A percentile compares a stretch with the other conserved stretches of the same genome.
Conservation (phyloP, 306 rosid species). For the Cicer judaicum region DNA sequence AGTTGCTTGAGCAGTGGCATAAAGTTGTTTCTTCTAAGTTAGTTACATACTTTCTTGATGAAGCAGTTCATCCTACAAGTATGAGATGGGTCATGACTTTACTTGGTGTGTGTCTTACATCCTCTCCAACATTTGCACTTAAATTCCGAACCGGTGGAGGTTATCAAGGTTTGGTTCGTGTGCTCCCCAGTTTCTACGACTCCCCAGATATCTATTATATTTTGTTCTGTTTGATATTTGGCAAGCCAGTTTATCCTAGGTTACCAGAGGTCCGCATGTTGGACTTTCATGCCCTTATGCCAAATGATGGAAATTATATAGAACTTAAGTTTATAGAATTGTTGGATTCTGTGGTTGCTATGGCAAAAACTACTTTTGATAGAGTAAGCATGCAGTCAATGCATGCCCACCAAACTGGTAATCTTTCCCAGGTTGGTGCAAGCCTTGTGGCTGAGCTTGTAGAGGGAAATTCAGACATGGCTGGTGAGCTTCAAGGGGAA, state of each 20-base stretch:
- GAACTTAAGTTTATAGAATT: constrained; percentile 83
- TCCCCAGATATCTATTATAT: constrained; percentile 98
- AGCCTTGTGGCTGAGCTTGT: constrained; percentile 99
- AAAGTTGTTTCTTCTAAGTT: constrained; percentile 94
- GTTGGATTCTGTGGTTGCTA: constrained; percentile 90
- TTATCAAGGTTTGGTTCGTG: constrained; percentile 89
- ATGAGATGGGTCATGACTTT: constrained; percentile 99
- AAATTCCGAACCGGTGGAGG: constrained; percentile 99
- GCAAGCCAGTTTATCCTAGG: constrained; percentile 97
- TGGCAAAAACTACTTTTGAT: constrained; percentile 93
- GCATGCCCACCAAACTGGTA: constrained; percentile 95
- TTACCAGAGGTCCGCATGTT: constrained; percentile 99
- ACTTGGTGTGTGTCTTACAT: constrained; percentile 94
- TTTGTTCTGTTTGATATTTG: constrained; percentile 94
- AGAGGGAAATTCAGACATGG: constrained; percentile 90
- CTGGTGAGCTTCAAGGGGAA: constrained; percentile 99
- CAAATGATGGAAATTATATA: constrained; percentile 76
- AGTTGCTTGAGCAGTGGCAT: constrained; percentile 98
- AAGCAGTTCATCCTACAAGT: constrained; percentile 96
- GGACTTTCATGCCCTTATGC: constrained; percentile 99
- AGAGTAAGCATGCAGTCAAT: constrained; percentile 89
- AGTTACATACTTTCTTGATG: constrained; percentile 97
- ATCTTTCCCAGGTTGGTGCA: constrained; percentile 92
- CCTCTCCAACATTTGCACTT: constrained; percentile 91
- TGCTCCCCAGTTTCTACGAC: constrained; percentile 94